Evolutionary conservation across 306 rosid species (phyloP).

Genomic region (Vigna trinervia): DNA sequence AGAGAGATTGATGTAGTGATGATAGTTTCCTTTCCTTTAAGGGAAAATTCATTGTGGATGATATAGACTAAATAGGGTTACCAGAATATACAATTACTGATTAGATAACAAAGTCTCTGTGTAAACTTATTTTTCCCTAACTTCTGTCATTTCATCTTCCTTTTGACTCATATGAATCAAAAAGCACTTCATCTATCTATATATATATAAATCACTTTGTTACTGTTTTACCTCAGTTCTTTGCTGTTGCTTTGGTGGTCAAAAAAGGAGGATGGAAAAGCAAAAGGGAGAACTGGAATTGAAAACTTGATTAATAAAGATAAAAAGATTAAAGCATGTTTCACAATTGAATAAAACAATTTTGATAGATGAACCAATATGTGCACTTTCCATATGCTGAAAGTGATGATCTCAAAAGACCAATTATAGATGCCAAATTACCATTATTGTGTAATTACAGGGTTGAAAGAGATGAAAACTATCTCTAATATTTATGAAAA

Average conservation of each 20-base stretch:
- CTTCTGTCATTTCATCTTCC: conserved; percentile 28
- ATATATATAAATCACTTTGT: neutral
- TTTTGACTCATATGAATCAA: conserved; percentile 25
- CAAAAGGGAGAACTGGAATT: neutral
- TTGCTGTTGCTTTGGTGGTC: conserved; percentile 27
- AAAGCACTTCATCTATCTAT: neutral
- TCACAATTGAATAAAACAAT: neutral
- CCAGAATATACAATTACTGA: neutral
- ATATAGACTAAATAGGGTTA: neutral
- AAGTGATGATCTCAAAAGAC: conserved; percentile 4
- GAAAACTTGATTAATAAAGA: neutral
- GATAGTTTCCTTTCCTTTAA: conserved; percentile 16
- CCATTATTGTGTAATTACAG: neutral
- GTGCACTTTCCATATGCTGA: conserved; percentile 19
- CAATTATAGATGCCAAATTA: conserved; percentile 24
- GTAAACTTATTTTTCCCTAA: neutral
- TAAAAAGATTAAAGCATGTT: conserved; percentile 6
- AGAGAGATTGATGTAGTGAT: neutral
- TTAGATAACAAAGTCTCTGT: neutral
- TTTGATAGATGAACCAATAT: neutral
- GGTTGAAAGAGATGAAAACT: too few species aligned
- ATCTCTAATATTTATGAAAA: too few species aligned
- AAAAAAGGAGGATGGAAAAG: conserved; percentile 22
- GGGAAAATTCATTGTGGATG: neutral
- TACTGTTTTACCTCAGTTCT: conserved; percentile 31